These are phyloP conservation scores for Paecilomyces sp. DNA, from an alignment of 2,329 filamentous ascomycete species.

Conservation along the genomic window DNA sequence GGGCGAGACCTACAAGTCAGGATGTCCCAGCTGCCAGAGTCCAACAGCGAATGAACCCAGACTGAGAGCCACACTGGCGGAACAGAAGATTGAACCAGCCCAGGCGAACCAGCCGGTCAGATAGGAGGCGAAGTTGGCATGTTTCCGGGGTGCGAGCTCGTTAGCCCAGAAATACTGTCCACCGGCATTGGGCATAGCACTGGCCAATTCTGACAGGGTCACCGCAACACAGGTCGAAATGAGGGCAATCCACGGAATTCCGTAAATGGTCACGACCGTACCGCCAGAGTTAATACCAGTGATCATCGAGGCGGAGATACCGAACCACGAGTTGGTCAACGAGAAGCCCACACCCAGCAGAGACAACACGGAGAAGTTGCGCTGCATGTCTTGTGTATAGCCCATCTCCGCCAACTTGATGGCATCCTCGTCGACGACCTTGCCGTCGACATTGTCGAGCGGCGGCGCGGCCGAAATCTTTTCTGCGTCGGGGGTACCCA, in stretches of 20 bases:
- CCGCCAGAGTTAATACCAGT: conserved; percentile 47
- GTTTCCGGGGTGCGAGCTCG: conserved; percentile 40
- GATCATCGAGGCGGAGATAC: conserved; percentile 42
- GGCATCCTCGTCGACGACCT: not conserved
- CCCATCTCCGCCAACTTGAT: conserved; percentile 2
- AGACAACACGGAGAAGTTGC: conserved; percentile 28
- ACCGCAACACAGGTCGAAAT: conserved; percentile 41
- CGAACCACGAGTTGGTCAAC: conserved; percentile 47
- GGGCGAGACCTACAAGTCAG: conserved; percentile 38
- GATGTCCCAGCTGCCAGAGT: conserved; percentile 43
- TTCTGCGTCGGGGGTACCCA: not conserved
- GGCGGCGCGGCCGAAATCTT: not conserved
- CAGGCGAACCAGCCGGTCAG: conserved; percentile 44
- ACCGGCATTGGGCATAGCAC: conserved; percentile 44
- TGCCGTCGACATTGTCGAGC: not conserved
- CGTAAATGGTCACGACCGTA: conserved; percentile 43
- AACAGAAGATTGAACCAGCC: conserved; percentile 46
- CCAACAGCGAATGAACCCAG: conserved; percentile 41
- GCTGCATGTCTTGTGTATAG: conserved; percentile 3
- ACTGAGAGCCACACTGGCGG: conserved; percentile 42
- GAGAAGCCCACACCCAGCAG: conserved; percentile 46
- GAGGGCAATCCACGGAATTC: conserved; percentile 40
- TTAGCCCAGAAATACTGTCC: conserved; percentile 48
- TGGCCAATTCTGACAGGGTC: conserved; percentile 41
- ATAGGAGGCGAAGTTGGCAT: conserved; percentile 38